These are phyloP conservation scores for Diaporthe ilicicola DNA, from an alignment of 2,329 filamentous ascomycete genomes.

Conservation along the genomic window DNA sequence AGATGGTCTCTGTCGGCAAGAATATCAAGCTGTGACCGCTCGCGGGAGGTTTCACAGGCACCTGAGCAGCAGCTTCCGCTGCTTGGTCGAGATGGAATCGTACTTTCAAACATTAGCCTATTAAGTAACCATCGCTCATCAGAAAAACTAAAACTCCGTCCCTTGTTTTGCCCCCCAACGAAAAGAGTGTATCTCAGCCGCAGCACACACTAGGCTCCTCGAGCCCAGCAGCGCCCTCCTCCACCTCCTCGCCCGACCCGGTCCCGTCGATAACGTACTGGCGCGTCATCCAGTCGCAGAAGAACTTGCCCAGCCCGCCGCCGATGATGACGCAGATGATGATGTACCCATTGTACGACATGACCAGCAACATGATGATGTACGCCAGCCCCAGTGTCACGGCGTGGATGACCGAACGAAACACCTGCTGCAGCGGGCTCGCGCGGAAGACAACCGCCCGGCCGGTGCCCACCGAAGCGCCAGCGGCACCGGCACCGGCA, in stretches of 20 bases:
- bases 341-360: constrained; percentile 56
- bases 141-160: not conserved
- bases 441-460: constrained; percentile 46
- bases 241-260: constrained; percentile 35
- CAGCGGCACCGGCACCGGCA: not conserved
- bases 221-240: constrained; percentile 43
- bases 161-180: too few species aligned
- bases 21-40: constrained; percentile 20
- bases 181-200: constrained; percentile 41
- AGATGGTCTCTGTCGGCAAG: constrained; percentile 31
- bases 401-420: constrained; percentile 50
- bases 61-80: not conserved
- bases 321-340: constrained; percentile 56
- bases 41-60: too few species aligned
- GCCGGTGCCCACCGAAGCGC: constrained; percentile 33
- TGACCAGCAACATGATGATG: constrained; percentile 54
- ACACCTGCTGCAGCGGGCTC: constrained; percentile 50
- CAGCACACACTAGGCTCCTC: constrained; percentile 59
- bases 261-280: constrained; percentile 47
- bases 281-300: constrained; percentile 61
- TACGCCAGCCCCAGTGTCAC: constrained; percentile 53
- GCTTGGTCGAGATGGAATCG: not conserved
- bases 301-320: constrained; percentile 60
- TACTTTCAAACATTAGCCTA: not conserved
- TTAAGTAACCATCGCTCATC: constrained; percentile 14